Conservation (phyloP, 371 early-diverging fungal species). For the Mortierella sp. region DNA sequence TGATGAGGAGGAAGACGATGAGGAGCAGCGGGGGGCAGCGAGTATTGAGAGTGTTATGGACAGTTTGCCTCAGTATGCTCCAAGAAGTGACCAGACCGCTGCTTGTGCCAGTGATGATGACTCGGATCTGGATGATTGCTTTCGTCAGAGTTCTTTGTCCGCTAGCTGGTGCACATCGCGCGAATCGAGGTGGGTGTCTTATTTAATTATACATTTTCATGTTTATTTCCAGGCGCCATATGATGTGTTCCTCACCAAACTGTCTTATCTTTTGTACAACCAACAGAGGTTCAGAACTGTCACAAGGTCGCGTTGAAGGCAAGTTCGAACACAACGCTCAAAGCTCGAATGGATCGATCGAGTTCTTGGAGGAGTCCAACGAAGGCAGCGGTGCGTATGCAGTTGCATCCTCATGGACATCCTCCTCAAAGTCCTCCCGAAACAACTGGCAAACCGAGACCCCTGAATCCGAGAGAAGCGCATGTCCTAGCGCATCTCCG, state of each 20-base stretch:
- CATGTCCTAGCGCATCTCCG: not conserved
- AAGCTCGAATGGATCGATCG: not conserved
- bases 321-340: not conserved
- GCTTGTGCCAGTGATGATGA: constrained; percentile 35
- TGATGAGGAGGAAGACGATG: not conserved
- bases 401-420: not conserved
- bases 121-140: constrained; percentile 22
- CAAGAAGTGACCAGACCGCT: not conserved
- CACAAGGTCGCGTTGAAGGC: not conserved
- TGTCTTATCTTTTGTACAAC: not conserved
- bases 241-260: not conserved
- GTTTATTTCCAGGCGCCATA: not conserved
- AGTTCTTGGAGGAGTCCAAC: not conserved
- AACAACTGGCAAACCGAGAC: not conserved
- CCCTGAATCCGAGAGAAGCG: not conserved
- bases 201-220: not conserved
- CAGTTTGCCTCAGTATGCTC: constrained; percentile 9
- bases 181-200: constrained; percentile 25
- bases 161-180: constrained; percentile 19
- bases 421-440: not conserved
- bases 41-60: not conserved
- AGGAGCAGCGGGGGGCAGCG: not conserved
- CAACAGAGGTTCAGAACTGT: not conserved
- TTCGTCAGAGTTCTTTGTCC: not conserved
- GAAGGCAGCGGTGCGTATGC: not conserved